Conservation (phyloP, 331 rosid species). For the Cydonia oblonga region DNA sequence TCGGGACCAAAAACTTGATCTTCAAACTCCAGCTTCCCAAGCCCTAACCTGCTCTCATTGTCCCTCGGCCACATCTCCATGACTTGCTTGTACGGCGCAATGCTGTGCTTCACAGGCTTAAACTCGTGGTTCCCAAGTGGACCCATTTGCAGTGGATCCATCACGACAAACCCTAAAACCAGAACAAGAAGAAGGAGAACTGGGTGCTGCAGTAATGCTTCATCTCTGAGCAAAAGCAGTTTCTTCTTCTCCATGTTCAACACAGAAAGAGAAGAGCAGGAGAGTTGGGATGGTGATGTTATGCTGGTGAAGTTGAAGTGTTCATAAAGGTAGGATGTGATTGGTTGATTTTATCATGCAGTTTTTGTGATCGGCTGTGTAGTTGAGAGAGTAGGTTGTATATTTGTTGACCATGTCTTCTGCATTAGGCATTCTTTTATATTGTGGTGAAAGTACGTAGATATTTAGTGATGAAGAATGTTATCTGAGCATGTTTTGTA, state of each 20-base stretch:
- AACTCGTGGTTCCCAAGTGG: conserved; percentile 56
- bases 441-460: neutral
- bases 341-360: conserved; percentile 2
- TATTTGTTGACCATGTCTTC: neutral
- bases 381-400: neutral
- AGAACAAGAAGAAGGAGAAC: conserved; percentile 38
- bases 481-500: no score
- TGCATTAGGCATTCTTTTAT: conserved; percentile 5
- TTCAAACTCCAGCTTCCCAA: conserved; percentile 52
- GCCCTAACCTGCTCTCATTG: conserved; percentile 52
- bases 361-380: neutral
- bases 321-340: neutral
- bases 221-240: conserved; percentile 31
- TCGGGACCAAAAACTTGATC: conserved; percentile 85
- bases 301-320: neutral
- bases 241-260: conserved; percentile 58
- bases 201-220: conserved; percentile 63
- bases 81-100: conserved; percentile 78
- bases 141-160: conserved; percentile 84
- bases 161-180: conserved; percentile 41
- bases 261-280: neutral
- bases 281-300: neutral
- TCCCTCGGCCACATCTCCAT: conserved; percentile 79
- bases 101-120: conserved; percentile 61
- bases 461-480: no score